Base-by-base conservation (phyloP, 2,329 filamentous ascomycete genomes). In the Septoria linicola region DNA sequence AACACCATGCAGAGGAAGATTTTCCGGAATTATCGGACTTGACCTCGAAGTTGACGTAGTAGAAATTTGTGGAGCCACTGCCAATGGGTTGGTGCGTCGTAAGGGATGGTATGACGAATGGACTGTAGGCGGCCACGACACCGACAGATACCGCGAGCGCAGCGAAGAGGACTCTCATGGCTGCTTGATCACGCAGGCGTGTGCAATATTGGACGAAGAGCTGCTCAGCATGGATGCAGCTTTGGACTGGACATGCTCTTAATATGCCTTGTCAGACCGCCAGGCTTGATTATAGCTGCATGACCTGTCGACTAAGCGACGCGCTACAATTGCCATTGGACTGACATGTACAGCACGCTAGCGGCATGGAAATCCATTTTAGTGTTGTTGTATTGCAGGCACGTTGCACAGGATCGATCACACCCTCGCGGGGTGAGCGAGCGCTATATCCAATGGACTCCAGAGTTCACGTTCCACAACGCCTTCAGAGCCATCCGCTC, bases 21-120 rank as follows among this genome's bases (percentile, higher is more conserved):
- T 42, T 39, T 21, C 55, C 49, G 19, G 58, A 53, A 27, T 54
- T 58, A 11, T 53, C 31, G 19, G 54, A 58, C 16, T 48, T 58
- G 31, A 63, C 47, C 11, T 56, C 57, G 49, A 65, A 64, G 1
- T 50, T 51, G 49, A 65, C 57, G 36, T 43, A 41, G 52, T 65
- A 66, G 54, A 58, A 62, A 46, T 65, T 62, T 17, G 53, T 57
- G 27, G 60, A 53, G 14, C 62, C 63, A 25, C 55, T 55, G 41
- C 63, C 64, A 25, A 59, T 65, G 6, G 64, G 64, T 44, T 63
- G 59, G 30, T 64, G 59, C 4, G 62, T 58, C 13, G 45, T 59
- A 16, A 66, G 11, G 7, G 39, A 23, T 1, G 54, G 40, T 2
- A 55, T 48, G 4, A 10, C 16, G 44, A 57, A 54, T 1, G 51